A percentile compares a stretch with the other conserved stretches of the same genome.
These are phyloP conservation scores for Knoxdaviesia capensis DNA, from an alignment of 2,329 filamentous ascomycete genomes.

Conservation along the genomic window DNA sequence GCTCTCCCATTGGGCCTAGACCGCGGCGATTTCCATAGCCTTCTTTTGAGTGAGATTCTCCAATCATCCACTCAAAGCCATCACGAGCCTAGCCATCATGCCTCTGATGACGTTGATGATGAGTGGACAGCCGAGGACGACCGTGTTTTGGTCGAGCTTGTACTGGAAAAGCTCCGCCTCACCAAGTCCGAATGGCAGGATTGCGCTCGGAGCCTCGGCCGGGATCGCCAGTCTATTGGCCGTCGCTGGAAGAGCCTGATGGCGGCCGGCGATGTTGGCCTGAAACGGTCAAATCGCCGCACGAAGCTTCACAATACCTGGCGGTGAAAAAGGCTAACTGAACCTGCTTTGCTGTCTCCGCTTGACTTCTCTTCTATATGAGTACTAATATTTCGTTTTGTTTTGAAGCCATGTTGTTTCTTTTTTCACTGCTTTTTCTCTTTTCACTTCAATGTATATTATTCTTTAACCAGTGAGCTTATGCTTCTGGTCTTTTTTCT, in stretches of 20 bases:
- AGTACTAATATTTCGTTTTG: neutral
- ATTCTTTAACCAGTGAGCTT: neutral
- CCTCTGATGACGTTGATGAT: constrained; percentile 23
- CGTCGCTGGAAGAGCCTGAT: constrained; percentile 44
- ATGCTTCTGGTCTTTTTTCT: neutral
- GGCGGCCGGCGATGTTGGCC: constrained; percentile 34
- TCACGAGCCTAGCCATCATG: constrained; percentile 13
- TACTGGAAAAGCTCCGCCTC: constrained; percentile 45
- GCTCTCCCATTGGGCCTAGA: constrained; percentile 38
- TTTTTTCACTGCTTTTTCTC: constrained; percentile 1
- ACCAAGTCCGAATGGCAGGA: constrained; percentile 47
- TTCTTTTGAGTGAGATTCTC: constrained; percentile 12
- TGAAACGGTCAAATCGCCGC: constrained; percentile 28
- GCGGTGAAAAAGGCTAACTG: constrained; percentile 15
- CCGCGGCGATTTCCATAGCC: constrained; percentile 33
- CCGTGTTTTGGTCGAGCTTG: constrained; percentile 43
- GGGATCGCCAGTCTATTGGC: constrained; percentile 34
- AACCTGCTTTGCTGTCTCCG: neutral
- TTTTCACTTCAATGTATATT: neutral
- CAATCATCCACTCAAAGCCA: constrained; percentile 9
- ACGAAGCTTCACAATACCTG: constrained; percentile 33
- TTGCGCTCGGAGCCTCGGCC: constrained; percentile 41
- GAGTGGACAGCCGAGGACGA: constrained; percentile 45
- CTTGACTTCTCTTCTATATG: neutral
- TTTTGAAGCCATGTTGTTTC: constrained; percentile 1